These are phyloP conservation scores for Kazachstania psychrophila DNA, from an alignment of 805 yeast genomes.

Conservation along the genomic window DNA sequence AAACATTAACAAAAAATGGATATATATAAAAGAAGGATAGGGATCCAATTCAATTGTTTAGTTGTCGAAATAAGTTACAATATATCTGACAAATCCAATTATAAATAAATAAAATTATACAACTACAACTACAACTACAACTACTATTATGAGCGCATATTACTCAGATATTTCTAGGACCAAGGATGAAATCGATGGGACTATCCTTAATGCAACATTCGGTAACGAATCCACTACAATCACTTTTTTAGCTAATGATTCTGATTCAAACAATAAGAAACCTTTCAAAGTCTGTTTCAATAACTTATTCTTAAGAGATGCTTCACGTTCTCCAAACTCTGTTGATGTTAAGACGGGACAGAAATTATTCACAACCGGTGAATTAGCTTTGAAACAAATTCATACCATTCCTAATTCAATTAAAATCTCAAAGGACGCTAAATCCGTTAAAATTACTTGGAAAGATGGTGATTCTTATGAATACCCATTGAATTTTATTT, in stretches of 20 bases:
- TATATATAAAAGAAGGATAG: no score
- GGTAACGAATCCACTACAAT: conserved; percentile 19
- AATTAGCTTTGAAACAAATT: conserved; percentile 25
- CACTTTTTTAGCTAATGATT: conserved; percentile 14
- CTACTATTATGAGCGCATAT: neutral
- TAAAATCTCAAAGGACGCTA: conserved; percentile 28
- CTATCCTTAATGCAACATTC: conserved; percentile 7
- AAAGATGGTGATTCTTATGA: conserved; percentile 36
- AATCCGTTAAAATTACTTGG: conserved; percentile 39
- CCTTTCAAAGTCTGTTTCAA: conserved; percentile 33
- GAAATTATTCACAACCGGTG: conserved; percentile 56
- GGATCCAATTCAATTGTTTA: no score
- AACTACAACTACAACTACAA: no score
- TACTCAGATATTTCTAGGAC: neutral
- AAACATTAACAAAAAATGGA: no score
- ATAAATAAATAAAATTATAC: no score
- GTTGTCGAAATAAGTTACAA: no score
- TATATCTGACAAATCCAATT: no score
- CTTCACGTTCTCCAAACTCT: conserved; percentile 40
- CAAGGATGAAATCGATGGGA: conserved; percentile 1
- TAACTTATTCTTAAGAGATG: conserved; percentile 55
- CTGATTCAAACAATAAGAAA: conserved; percentile 8
- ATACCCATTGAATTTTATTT: conserved; percentile 41
- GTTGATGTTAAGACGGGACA: conserved; percentile 45
- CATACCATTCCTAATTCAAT: conserved; percentile 32